Evolutionary conservation across 2,329 filamentous ascomycete genomes (phyloP), one percentile per base, ranked within the genome.

Genomic region (Aspergillus aculeatinus): DNA sequence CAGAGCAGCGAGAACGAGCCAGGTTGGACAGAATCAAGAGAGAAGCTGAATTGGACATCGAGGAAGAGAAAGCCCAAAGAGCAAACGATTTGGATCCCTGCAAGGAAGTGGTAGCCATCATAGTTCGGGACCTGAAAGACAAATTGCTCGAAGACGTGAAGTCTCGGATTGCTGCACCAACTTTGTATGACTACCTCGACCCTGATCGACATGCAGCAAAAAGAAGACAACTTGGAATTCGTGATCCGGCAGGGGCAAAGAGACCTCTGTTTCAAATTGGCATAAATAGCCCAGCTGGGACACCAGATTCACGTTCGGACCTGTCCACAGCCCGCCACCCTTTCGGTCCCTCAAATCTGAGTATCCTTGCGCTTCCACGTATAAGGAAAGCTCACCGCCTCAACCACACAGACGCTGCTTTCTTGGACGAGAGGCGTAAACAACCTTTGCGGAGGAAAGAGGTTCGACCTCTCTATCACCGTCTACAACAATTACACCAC

Each of bases 71-170:
- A 79, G 88, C 87, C 70, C 89, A 94, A 68, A 83, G 94, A 55
- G 93, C 93, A 19, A 89, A 89, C 70, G 89, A 96, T 72, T 86
- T 97, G 65, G 94, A 99, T 74, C 94, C 95, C n/a, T 91, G 94
- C 4, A 79, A 82, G 52, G 94, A 96, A 71, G 94, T 95, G 35
- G 82, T 92, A 44, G 87, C 93, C 62, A 84, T 90, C 49, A 84
- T 97, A 56, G 85, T 89, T 55, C 85, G 87, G 56, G 93, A 98
- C 74, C 81, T 99, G 72, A 88, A 86, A 60, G 90, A 96, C 72
- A 95, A 96, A 74, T 80, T 99, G 39, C 87, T 98, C 63, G 87
- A 90, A 65, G 92, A 97, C 73, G 90, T 98, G 70, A 92, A 93
- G 68, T 90, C 89, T 49, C 90, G 94, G 68, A 87, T 98, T 51